Evolutionary conservation across 129 eudicot species (phyloP).

Genomic region (Daucus carota): DH1_v3.0 NC_030381.2:27987001-27987500

Average conservation of each 20-base stretch:
- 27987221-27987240: not conserved
- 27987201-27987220: not conserved
- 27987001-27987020: slow-evolving; percentile 4
- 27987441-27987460: not conserved
- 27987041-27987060: not conserved
- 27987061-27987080: not conserved
- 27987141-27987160: not conserved
- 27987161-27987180: not conserved
- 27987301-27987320: not conserved
- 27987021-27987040: slow-evolving; percentile 10
- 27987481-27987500: not conserved
- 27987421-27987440: not conserved
- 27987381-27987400: not conserved
- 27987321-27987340: not conserved
- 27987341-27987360: not conserved
- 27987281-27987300: not conserved
- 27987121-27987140: not conserved
- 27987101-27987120: not conserved
- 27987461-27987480: not conserved
- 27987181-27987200: not conserved
- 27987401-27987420: not conserved
- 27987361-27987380: not conserved
- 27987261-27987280: not conserved
- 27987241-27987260: not conserved
- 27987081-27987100: not conserved